phyloP scores from a whole-genome alignment of 768 basidiomycete genomes.

The Hygrophorus russula region DNA sequence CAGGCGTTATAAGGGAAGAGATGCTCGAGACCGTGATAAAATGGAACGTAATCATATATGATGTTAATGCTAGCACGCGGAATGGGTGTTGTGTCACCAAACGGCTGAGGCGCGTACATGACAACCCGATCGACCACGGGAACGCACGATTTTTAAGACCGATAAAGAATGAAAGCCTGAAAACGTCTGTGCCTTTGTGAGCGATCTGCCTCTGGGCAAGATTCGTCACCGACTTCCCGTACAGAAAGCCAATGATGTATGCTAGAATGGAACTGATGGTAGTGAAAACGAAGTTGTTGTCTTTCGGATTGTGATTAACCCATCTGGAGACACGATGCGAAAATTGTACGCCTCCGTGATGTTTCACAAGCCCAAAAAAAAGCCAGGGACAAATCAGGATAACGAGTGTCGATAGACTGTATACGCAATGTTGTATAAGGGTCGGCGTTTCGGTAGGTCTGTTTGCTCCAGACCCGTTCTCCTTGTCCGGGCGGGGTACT shows the following conservation, averaged over 20 bases:
- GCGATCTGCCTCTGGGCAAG: slow-evolving; percentile 12
- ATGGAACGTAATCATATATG: slow-evolving; percentile 9
- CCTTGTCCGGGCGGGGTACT: too few species aligned
- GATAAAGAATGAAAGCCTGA: slow-evolving; percentile 9
- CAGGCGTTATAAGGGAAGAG: slow-evolving; percentile 10
- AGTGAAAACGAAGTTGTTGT: slow-evolving; percentile 9
- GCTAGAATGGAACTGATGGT: slow-evolving; percentile 9
- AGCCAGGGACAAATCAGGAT: slow-evolving; percentile 14
- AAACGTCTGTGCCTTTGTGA: slow-evolving; percentile 1
- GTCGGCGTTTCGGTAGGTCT: too few species aligned
- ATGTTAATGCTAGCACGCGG: slow-evolving; percentile 5
- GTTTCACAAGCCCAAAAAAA: slow-evolving; percentile 11
- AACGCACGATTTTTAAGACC: slow-evolving; percentile 10
- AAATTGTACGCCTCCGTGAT: slow-evolving; percentile 6
- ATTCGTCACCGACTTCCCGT: slow-evolving; percentile 10
- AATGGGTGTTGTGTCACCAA: slow-evolving; percentile 1
- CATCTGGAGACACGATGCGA: slow-evolving; percentile 1
- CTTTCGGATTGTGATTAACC: slow-evolving; percentile 6
- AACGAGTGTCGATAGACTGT: slow-evolving; percentile 4
- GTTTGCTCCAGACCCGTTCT: too few species aligned
- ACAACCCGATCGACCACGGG: slow-evolving; percentile 10
- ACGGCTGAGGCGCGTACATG: slow-evolving; percentile 3
- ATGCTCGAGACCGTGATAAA: slow-evolving; percentile 8
- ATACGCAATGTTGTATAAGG: not conserved
- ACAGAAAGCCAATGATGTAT: slow-evolving; percentile 8